These are phyloP conservation scores for Erodium trifolium DNA, from an alignment of 441 rosid genomes.

Conservation along the genomic window DNA sequence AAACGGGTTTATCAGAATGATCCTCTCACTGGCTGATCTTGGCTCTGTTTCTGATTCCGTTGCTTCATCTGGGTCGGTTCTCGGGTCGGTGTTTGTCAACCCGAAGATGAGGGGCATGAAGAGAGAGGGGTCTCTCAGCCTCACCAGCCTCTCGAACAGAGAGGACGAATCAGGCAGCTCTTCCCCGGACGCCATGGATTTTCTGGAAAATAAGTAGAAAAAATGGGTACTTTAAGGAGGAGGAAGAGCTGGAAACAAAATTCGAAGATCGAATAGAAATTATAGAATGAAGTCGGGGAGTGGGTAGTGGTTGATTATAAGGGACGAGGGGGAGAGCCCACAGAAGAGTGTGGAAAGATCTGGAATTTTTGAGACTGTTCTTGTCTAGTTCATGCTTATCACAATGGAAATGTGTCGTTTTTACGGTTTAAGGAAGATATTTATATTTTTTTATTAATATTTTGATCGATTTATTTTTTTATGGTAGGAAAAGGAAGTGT, in stretches of 20 bases:
- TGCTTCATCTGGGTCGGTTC: neutral
- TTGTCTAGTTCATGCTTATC: neutral
- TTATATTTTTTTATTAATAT: neutral
- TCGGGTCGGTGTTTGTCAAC: neutral
- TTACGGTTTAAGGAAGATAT: constrained; percentile 3
- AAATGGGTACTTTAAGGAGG: neutral
- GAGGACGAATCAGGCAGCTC: neutral
- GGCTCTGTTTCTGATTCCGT: neutral
- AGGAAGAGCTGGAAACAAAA: neutral
- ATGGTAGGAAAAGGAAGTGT: no score
- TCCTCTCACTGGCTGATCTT: neutral
- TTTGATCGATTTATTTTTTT: no score
- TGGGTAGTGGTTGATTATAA: constrained; percentile 4
- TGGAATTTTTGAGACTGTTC: constrained; percentile 26
- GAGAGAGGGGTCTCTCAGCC: neutral
- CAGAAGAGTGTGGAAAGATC: constrained; percentile 48
- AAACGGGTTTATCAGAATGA: neutral
- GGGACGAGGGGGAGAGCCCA: neutral
- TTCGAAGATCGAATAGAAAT: neutral
- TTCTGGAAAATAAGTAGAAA: neutral
- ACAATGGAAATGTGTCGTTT: neutral
- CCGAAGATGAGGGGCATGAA: constrained; percentile 7
- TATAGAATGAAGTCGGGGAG: neutral
- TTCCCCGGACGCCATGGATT: neutral
- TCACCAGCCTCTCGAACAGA: constrained; percentile 7